Evolutionary conservation across 768 basidiomycete species (phyloP), one percentile per base, ranked within the genome.

Genomic region (Boletus rubroflammeus): DNA sequence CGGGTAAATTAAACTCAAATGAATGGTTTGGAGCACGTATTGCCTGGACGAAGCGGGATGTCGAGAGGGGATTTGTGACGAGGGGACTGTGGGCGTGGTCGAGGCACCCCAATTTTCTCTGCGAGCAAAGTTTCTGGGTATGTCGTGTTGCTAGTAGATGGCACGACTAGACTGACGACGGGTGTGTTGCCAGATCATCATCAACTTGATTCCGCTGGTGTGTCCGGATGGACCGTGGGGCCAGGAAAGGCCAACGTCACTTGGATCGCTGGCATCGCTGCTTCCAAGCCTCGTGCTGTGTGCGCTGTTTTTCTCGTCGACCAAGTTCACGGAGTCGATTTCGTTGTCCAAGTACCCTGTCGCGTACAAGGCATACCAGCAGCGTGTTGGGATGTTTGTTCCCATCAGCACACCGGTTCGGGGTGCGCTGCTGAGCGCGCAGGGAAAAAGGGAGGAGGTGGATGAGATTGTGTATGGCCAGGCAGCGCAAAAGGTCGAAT

Each of bases 41-140:
- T n/a, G 55, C 73, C 6, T 89, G 87, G 81, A 83, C 82, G 1
- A 75, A 80, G 19, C 79, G 78, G 19, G 88, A 92, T 68, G 81
- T 78, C 1, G 74, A 84, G 56, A 78, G 94, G 11, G 96, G 96
- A 0, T 98, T 98, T 67, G 72, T 86, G 25, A 92, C 93, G 0
- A 77, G 79, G 19, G 95, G 95, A 4, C 69, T 98, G 7, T 98
- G 90, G 90, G 80, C 82, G 2, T 95, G 85, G 77, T 84, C 82
- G 3, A 77, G 96, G 15, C 96, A 98, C 70, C 94, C 96, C 34
- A 98, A 98, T 70, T 95, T 93, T 67, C 73, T 86, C 1, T 93
- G 90, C 68, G 96, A 98, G 68, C 93, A 95, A 69, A 69, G 74
- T 15, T 93, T 95, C 72, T 95, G 88, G 88, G 87, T 89, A 58